Percentiles rank a stretch among this genome's conserved stretches.
Evolutionary conservation across 441 rosid genomes (phyloP).

Genomic region (Syzygium malaccense): DNA sequence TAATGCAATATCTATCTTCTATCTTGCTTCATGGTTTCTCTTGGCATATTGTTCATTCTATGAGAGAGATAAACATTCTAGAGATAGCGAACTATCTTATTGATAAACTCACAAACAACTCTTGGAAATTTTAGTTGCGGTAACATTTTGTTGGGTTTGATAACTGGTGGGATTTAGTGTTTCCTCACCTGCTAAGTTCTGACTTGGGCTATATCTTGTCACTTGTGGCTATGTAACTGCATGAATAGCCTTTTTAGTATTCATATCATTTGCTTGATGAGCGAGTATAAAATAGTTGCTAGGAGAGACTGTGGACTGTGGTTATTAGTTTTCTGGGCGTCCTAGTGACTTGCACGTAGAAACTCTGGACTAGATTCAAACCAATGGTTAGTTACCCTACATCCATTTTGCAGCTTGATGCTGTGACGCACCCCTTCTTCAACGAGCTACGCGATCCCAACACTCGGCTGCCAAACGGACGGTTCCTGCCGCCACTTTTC

Average conservation of each 20-base stretch:
- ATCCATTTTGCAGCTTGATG: background rate
- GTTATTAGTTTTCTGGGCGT: background rate
- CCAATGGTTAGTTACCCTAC: background rate
- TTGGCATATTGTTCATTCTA: background rate
- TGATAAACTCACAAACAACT: background rate
- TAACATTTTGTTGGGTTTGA: background rate
- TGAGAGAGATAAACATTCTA: background rate
- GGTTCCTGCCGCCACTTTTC: background rate
- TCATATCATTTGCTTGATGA: background rate
- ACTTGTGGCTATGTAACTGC: background rate
- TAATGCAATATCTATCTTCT: background rate
- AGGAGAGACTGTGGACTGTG: background rate
- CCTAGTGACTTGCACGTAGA: background rate
- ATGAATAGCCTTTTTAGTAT: background rate
- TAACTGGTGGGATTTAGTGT: background rate
- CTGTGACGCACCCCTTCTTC: background rate
- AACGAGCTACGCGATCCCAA: background rate
- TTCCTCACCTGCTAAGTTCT: background rate
- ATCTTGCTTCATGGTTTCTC: background rate
- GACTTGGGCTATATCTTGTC: background rate
- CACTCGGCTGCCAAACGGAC: background rate
- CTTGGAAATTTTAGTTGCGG: background rate
- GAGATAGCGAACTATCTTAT: background rate
- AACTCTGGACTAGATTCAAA: background rate
- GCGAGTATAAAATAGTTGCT: background rate